phyloP scores from a whole-genome alignment of 177 flowering plant genomes.

The Telopea speciosissima region DNA sequence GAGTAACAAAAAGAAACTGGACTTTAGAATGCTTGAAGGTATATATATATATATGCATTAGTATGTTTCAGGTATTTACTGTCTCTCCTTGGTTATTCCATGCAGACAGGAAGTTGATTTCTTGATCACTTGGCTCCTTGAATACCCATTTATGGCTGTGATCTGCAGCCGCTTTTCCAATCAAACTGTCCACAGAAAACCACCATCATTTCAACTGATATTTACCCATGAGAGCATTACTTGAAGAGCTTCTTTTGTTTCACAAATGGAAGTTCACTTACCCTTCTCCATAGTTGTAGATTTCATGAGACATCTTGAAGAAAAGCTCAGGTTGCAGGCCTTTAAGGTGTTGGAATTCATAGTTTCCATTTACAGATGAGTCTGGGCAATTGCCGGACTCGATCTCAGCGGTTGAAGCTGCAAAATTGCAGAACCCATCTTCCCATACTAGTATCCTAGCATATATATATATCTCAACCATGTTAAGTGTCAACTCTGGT shows the following conservation, averaged over 20 bases:
- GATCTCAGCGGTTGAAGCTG: conserved; percentile 54
- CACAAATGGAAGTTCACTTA: conserved; percentile 13
- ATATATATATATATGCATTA: no score
- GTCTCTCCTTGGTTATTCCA: conserved; percentile 90
- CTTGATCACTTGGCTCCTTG: conserved; percentile 81
- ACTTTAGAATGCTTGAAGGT: not conserved
- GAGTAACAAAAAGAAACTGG: not conserved
- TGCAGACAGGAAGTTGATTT: conserved; percentile 78
- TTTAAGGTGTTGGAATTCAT: conserved; percentile 56
- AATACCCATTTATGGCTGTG: conserved; percentile 88
- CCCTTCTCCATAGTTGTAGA: conserved; percentile 99
- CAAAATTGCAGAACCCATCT: conserved; percentile 98
- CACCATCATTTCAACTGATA: not conserved
- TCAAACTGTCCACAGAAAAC: conserved; percentile 43
- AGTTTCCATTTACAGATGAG: conserved; percentile 41
- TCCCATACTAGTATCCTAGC: conserved; percentile 96
- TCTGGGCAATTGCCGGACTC: conserved; percentile 36
- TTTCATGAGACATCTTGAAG: conserved; percentile 99
- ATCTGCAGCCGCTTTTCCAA: conserved; percentile 97
- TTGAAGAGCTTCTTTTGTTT: not conserved
- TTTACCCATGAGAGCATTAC: not conserved
- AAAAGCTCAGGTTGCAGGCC: conserved; percentile 96
- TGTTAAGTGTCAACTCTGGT: not conserved
- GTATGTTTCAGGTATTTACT: conserved; percentile 30
- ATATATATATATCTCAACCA: conserved; percentile 3